Conservation (phyloP, 2,329 filamentous ascomycete species). For the Claviceps sp. region DNA sequence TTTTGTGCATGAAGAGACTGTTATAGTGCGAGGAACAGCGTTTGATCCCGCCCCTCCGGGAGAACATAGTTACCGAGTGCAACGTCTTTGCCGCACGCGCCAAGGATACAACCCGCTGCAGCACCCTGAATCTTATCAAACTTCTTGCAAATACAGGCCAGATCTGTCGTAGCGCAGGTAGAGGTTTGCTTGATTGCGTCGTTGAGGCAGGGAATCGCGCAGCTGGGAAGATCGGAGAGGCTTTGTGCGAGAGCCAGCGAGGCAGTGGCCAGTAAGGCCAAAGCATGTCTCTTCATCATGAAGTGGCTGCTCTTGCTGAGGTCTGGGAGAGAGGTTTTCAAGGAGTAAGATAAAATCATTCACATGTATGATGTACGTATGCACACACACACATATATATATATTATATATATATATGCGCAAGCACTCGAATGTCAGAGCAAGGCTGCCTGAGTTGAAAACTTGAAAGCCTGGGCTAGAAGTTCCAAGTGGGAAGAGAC, state of each 20-base stretch:
- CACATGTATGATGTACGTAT: no score
- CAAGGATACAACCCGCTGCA: conserved; percentile 17
- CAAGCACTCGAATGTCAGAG: no score
- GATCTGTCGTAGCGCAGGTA: neutral
- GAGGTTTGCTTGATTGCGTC: conserved; percentile 12
- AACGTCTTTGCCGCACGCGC: conserved; percentile 16
- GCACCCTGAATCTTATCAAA: conserved; percentile 13
- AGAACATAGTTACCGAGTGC: conserved; percentile 14
- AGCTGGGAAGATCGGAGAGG: conserved; percentile 15
- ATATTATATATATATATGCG: neutral
- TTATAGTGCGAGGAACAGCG: no score
- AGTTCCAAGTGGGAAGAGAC: neutral
- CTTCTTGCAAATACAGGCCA: conserved; percentile 10
- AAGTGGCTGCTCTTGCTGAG: neutral
- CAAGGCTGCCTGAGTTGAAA: no score
- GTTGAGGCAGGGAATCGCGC: conserved; percentile 16
- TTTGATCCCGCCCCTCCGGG: no score
- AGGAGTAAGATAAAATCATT: neutral
- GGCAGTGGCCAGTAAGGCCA: conserved; percentile 6
- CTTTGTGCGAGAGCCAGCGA: conserved; percentile 13
- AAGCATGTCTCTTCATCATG: neutral
- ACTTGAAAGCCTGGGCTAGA: no score
- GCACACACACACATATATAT: neutral
- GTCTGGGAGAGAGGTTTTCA: neutral
- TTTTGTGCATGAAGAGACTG: no score